Base-by-base conservation (phyloP, 352 stramenopile species). In the Phytophthora cryptogea region DNA sequence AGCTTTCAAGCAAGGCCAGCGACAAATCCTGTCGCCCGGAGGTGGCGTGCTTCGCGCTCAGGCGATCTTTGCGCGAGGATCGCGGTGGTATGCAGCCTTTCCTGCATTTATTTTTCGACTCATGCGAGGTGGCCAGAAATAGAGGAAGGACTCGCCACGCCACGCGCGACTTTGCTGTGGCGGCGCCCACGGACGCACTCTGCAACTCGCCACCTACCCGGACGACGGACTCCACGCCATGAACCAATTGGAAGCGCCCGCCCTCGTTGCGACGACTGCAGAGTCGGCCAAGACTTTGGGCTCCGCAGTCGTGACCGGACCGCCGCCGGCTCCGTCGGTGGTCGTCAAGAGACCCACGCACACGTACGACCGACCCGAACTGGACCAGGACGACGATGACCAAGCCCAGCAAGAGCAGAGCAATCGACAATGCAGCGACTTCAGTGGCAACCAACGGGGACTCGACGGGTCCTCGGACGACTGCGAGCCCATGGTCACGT, bases 401-500 rank as follows among this genome's bases (percentile, higher is more conserved):
- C 55, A 73, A 32, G 41, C n/a, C 37, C 51, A 62, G n/a, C 52
- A 72, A 48, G 59, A 76, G 26, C 59, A 63, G 51, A 40, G 61
- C 45, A 59, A 23, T 16, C 1, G 54, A 9, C 28, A n/a, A 9
- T 4, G n/a, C 23, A 54, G 59, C 17, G 65, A 57, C 20, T 39
- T 51, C 43, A 45, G 23, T 56, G 36, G 20, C 45, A 61, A 54
- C 17, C 46, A 66, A 16, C 44, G 41, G 1, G 51, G 52, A 7
- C 33, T 47, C 20, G 44, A 69, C 27, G 70, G 26, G 36, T 55
- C 17, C n/a, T 45, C 44, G 51, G 40, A 72, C 51, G 48, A 74
- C 23, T 72, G 63, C 32, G 68, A 80, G 43, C 56, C 68, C 5
- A 70, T 75, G 51, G 59, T 79, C 44, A 53, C 50, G 7, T 83